phyloP scores from a whole-genome alignment of 139 green algal genomes.

The Chlamydomonas eustigma region DNA sequence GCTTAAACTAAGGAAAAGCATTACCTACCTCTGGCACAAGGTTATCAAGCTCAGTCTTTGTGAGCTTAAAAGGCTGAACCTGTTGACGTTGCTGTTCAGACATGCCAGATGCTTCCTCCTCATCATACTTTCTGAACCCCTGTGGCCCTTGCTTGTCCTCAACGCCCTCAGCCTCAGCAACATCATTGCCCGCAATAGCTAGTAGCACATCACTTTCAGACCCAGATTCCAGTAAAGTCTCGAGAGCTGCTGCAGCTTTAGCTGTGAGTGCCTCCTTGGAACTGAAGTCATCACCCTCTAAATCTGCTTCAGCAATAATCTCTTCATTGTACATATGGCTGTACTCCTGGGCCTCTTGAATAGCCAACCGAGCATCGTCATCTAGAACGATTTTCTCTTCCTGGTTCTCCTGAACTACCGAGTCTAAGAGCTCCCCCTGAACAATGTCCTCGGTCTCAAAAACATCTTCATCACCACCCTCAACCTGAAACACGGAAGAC shows the following conservation, averaged over 20 bases:
- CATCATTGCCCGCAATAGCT: slow-evolving; percentile 5
- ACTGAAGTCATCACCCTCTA: neutral
- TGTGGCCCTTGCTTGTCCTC: slow-evolving; percentile 16
- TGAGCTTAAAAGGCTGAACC: slow-evolving; percentile 28
- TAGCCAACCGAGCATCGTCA: neutral
- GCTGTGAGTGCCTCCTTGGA: neutral
- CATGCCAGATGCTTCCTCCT: slow-evolving; percentile 19
- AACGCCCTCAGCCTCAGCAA: slow-evolving; percentile 11
- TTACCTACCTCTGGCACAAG: slow-evolving; percentile 36
- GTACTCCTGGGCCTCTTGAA: neutral
- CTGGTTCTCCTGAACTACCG: neutral
- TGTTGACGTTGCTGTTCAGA: slow-evolving; percentile 13
- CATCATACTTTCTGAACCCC: slow-evolving; percentile 29
- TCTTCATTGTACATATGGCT: neutral
- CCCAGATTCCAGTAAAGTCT: neutral
- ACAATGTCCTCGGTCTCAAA: neutral
- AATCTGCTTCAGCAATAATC: neutral
- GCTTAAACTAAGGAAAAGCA: too few species aligned
- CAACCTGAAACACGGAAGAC: too few species aligned
- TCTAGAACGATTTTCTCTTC: neutral
- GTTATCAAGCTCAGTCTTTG: slow-evolving; percentile 31
- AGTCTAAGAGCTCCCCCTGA: neutral
- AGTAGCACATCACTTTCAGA: neutral
- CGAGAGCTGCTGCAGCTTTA: neutral
- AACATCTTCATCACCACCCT: neutral